A percentile compares a stretch with the other conserved stretches of the same genome.
These are phyloP conservation scores for Scheffersomyces illinoinensis DNA, from an alignment of 1,139 yeast species.

Conservation along the genomic window DNA sequence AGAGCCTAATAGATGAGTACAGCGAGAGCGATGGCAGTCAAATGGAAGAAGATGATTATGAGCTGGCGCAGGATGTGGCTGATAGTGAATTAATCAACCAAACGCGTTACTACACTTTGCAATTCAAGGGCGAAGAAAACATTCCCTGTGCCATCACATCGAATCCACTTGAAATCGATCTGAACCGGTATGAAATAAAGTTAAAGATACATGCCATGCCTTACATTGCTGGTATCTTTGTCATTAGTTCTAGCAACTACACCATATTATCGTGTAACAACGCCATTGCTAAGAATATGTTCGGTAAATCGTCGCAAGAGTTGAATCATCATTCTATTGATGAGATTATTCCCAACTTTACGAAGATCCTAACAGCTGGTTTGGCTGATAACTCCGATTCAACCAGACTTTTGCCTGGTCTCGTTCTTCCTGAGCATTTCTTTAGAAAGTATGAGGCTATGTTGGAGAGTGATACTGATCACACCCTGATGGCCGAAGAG, in stretches of 20 bases:
- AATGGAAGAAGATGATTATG: conserved; percentile 10
- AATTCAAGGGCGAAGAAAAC: conserved; percentile 38
- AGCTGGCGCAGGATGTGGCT: conserved; percentile 23
- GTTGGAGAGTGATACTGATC: conserved; percentile 16
- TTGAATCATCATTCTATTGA: conserved; percentile 55
- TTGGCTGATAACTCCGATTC: conserved; percentile 39
- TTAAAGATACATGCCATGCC: conserved; percentile 75
- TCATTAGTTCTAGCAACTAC: conserved; percentile 53
- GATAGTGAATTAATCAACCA: conserved; percentile 54
- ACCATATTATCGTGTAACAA: conserved; percentile 68
- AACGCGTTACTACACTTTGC: conserved; percentile 63
- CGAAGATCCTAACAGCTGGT: conserved; percentile 52
- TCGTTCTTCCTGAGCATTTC: conserved; percentile 82
- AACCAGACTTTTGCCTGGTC: conserved; percentile 49
- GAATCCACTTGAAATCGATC: conserved; percentile 48
- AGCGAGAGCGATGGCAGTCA: background rate
- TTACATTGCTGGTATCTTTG: conserved; percentile 83
- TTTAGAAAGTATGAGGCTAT: conserved; percentile 60
- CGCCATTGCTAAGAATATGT: conserved; percentile 74
- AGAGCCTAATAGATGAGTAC: background rate
- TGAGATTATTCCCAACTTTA: conserved; percentile 65
- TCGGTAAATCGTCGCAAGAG: conserved; percentile 59
- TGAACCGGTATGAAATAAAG: conserved; percentile 42
- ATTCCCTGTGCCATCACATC: conserved; percentile 76
- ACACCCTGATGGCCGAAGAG: conserved; percentile 30